A percentile compares a stretch with the other conserved stretches of the same genome.
Conservation (phyloP, 345 rosid genomes). For the Eucalyptus leucophloia region DNA sequence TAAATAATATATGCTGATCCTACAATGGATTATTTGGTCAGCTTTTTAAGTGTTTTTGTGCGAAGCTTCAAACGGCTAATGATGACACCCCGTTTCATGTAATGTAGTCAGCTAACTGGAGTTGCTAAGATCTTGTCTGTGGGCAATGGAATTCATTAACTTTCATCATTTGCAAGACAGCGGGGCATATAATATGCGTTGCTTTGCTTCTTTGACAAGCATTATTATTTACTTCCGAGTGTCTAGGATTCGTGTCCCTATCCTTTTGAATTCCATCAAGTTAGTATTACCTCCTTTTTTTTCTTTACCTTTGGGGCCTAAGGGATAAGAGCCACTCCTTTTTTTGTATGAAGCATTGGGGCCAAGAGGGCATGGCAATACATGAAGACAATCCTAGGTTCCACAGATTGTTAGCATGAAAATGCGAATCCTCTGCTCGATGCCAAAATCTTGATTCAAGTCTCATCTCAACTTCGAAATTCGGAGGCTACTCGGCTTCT, state of each 20-base stretch:
- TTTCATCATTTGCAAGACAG: not conserved
- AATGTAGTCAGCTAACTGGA: not conserved
- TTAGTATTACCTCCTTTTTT: not conserved
- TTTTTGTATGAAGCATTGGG: not conserved
- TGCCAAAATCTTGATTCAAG: not conserved
- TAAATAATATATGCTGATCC: not conserved
- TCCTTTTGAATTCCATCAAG: not conserved
- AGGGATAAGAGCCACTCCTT: not conserved
- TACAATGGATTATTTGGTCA: not conserved
- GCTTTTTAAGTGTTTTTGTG: not conserved
- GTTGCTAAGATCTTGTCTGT: not conserved
- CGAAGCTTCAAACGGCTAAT: not conserved
- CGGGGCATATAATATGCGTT: not conserved
- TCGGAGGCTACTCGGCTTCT: not conserved
- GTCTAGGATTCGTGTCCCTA: not conserved
- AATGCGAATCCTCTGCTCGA: not conserved
- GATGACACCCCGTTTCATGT: not conserved
- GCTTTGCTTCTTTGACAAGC: not conserved
- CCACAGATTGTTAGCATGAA: not conserved
- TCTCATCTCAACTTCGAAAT: not conserved
- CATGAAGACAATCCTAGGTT: not conserved
- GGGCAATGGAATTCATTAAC: not conserved
- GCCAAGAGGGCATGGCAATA: not conserved
- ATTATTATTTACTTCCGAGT: rapidly evolving
- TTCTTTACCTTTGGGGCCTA: rapidly evolving